Base-by-base conservation (phyloP, 2,329 filamentous ascomycete species). In the Colletotrichum tropicicola region DNA sequence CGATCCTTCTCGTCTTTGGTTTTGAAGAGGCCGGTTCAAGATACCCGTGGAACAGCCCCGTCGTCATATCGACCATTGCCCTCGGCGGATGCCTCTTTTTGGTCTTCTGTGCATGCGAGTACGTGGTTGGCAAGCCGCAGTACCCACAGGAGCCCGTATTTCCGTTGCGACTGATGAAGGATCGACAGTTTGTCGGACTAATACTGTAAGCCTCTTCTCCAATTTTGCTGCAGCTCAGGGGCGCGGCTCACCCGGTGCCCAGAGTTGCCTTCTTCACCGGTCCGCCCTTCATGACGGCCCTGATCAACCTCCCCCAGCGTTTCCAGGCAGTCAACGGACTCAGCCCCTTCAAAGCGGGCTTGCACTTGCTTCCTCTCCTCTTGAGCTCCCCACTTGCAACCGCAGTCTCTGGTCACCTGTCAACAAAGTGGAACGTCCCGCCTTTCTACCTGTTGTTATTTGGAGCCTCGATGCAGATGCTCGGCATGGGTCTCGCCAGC, bases 1-100 rank as follows among this genome's bases (percentile, higher is more conserved):
- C 81, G 0, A 75, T 81, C 4, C 73, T 84, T 4, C 68, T 85
- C n/a, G 77, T 83, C 15, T 80, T 82, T 39, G 80, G 78, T 1
- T 72, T 85, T 13, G 78, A 85, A 48, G 75, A 83, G 66, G 81
- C 73, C 6, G 81, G 82, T 5, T 69, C 75, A 17, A 72, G 72
- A 6, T 82, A 80, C 53, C 68, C 77, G 4, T 85, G 82, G 83
- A 70, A 66, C 7, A 80, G 77, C 44, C 73, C 74, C 0, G 65
- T 76, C 5, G 76, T 84, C 5, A 73, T 82, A 5, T 66, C 71
- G 9, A 73, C 72, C 3, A 73, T 9, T 52, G 59, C 73, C 32
- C 5, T 75, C 4, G 78, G 77, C 12, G 72, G 68, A 15, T 55
- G 74, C 21, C 61, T 71, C 3, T 72, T 72, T 48, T 21, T 72